These are phyloP conservation scores for Linnemannia zychae DNA, from an alignment of 192 early-diverging fungal genomes.

Conservation along the genomic window DNA sequence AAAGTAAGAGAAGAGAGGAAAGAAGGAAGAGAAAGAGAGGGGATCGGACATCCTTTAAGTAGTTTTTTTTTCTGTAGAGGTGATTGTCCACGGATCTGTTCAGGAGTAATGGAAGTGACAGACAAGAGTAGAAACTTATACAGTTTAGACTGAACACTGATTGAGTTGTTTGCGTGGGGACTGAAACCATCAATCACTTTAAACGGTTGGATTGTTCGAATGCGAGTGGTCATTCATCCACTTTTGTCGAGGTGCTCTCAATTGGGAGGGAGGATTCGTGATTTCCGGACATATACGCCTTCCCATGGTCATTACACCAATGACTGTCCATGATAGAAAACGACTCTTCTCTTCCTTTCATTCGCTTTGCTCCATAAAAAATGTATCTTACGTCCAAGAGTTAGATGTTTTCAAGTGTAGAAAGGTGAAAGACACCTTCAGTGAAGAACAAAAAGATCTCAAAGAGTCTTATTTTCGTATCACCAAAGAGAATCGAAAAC, in stretches of 20 bases:
- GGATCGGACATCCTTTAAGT: neutral
- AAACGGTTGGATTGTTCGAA: neutral
- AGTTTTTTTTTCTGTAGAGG: conserved; percentile 16
- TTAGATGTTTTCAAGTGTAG: no score
- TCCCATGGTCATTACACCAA: neutral
- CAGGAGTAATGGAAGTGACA: neutral
- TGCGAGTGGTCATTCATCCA: neutral
- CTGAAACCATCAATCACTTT: neutral
- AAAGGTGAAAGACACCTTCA: neutral
- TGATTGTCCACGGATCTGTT: neutral
- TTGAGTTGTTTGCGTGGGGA: no score
- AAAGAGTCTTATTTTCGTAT: neutral
- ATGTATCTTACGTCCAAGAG: no score
- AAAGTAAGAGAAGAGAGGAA: neutral
- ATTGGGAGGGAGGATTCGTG: neutral
- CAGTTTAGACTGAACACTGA: neutral
- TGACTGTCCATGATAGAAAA: no score
- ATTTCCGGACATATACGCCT: neutral
- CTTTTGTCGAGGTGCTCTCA: neutral
- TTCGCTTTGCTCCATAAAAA: no score
- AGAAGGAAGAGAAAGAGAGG: neutral
- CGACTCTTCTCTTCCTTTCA: no score
- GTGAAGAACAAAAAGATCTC: neutral
- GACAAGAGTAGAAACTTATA: neutral
- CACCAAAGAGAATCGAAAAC: neutral